Base-by-base conservation (phyloP, 2,329 filamentous ascomycete genomes). In the Paraconiothyrium brasiliense region DNA sequence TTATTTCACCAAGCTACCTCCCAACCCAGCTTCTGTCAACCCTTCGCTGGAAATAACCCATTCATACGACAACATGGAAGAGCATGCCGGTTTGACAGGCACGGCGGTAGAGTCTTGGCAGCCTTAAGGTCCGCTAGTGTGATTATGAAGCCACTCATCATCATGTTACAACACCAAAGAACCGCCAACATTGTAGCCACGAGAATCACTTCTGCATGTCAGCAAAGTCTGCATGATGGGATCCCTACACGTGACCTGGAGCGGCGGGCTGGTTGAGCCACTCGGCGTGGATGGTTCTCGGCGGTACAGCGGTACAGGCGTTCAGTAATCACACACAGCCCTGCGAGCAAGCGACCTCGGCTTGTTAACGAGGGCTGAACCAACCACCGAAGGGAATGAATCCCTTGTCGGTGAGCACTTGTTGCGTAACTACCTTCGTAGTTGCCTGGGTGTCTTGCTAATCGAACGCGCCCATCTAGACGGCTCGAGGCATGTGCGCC, bases 271-370 rank as follows among this genome's bases (percentile, higher is more conserved):
- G 6, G 14, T 14, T 10, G 27, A 43, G 30, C 30, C 48, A 41
- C 34, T 39, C 34, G 32, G 32, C 20, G 30, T 16, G 34, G 3
- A 10, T 37, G 20, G 10, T 54, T 39, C 22, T 44, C 11, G 32
- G 22, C 7, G 7, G 41, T 16, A 20, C 13, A 10, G 10, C 3
- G 7, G 41, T 16, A 20, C 13, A 10, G 10, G 2, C 30, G 54
- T 56, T 56, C 54, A 56, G 54, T 56, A 56, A 56, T 56, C 54
- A 47, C 41, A 47, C 37, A 47, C 8, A 14, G 11, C 39, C 39
- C 37, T 13, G 16, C 4, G 35, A 14, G 35, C 35, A 41, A 35
- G 50, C 35, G 35, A 35, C 50, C 35, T 43, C 37, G 35, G 50
- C 50, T 3, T 20, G 20, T 35, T 39, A 39, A 13, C 16, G 20